Base-by-base conservation (phyloP, 129 eudicot species). In the Centrapalus pauciflorus region DNA sequence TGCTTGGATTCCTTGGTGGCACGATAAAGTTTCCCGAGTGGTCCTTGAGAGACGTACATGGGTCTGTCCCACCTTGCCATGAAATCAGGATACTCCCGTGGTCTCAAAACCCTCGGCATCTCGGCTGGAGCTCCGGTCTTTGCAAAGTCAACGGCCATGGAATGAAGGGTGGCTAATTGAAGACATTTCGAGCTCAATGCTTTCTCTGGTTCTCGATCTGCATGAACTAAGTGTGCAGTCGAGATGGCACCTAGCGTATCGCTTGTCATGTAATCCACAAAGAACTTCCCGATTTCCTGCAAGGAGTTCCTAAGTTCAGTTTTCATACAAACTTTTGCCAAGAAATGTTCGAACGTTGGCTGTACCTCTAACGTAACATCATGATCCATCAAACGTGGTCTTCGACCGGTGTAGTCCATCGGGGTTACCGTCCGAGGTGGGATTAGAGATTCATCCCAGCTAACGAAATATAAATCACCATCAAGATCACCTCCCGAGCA, bases 401-500 rank as follows among this genome's bases (percentile, higher is more conserved):
- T 73, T 67, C 86, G 77, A 12, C 90, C 96, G 0, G 90, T 82
- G 73, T 93, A 93, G 72, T 89, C 96, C 99, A 93, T 93, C 0
- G 99, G 95, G 4, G 85, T 38, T 64, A 93, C 85, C 6, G 87
- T 86, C 13, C 66, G 81, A 21, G 81, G 76, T 16, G 99, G 99
- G 61, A 86, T 72, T 6, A 93, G 77, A 35, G 76, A 82, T 69
- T 83, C 75, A 27, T 93, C 99, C 99, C 99, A 93, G 67, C 96
- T 83, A 35, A 93, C 70, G 17, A 93, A 93, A 61, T 89, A 93
- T 2, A 81, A 24, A 54, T 93, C 99, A 16, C 99, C 97, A 76
- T 93, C 99, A 55, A 93, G 90, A 76, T 93, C 99, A 37, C 99
- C 96, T 60, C 99, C 99, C 6, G 99, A 93, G 79, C 99, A 93